Base-by-base conservation (phyloP, 1,284 basidiomycete species). In the Hortiboletus rubellus region DNA sequence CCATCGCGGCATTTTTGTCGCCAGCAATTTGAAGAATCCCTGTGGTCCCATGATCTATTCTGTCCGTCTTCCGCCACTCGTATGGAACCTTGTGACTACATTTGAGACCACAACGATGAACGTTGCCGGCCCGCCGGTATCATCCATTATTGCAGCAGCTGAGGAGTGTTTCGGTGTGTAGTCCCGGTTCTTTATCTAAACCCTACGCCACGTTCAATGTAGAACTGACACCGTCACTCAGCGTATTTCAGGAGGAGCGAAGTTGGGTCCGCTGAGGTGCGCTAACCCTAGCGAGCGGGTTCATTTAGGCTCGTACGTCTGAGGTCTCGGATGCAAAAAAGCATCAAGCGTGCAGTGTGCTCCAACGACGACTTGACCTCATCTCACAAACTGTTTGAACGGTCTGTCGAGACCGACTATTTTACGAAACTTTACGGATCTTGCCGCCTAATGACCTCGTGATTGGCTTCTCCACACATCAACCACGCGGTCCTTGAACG, bases 401-500 rank as follows among this genome's bases (percentile, higher is more conserved):
- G 43, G 8, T n/a, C 3, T 14, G 27, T 33, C 44, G 36, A 40
- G 44, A 40, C 43, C 38, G 40, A 36, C 3, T 33, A 14, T 10
- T n/a, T 46, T 37, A 41, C 50, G 50, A 45, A 30, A 30, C n/a
- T 6, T 45, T 41, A 38, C 52, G 54, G 48, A 41, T 55, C 52
- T 33, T 54, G 47, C 27, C 15, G 36, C 31, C 42, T 17, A 48
- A 34, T 49, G 52, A 55, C 37, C 46, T 37, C 37, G 33, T 48
- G 52, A 53, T 46, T 15, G 7, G 40, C 38, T 27, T 41, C 51
- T 40, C 54, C 49, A 47, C 49, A 4, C 11, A 24, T 47, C 22
- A 9, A 18, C 40, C 65, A 54, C 44, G 53, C 52, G 62, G 50
- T 46, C 45, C n/a, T 45, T 34, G 30, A 53, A 51, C 37, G 30